These are phyloP conservation scores for Vachellia collinsii DNA, from an alignment of 306 rosid genomes.

Conservation along the genomic window DNA sequence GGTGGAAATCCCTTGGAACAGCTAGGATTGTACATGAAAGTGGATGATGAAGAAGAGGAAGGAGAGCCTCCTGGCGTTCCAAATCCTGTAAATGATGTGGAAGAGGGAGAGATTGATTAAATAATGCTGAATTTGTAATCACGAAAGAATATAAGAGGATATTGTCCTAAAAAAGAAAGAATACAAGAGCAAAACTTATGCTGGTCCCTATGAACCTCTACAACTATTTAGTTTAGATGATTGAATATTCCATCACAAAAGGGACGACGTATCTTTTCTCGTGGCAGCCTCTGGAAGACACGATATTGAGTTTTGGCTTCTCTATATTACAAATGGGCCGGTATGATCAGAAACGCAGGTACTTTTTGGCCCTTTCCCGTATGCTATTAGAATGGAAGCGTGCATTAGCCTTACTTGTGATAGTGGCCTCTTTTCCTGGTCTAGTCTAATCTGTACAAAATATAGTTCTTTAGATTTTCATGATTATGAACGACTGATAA, in stretches of 20 bases:
- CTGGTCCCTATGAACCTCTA: conserved; percentile 21
- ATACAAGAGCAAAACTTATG: conserved; percentile 31
- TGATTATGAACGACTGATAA: conserved; percentile 6
- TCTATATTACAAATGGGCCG: neutral
- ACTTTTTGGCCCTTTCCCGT: neutral
- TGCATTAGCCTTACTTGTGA: neutral
- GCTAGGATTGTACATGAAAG: conserved; percentile 78
- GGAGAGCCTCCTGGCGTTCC: conserved; percentile 54
- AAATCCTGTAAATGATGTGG: conserved; percentile 65
- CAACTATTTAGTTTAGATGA: neutral
- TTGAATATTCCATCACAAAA: conserved; percentile 6
- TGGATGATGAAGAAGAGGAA: conserved; percentile 84
- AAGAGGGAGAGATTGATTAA: conserved; percentile 88
- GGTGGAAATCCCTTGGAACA: conserved; percentile 76
- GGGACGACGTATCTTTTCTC: conserved; percentile 17
- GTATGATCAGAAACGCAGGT: neutral
- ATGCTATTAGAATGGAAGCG: neutral
- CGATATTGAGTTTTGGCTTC: conserved; percentile 24
- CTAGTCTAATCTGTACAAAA: conserved; percentile 23
- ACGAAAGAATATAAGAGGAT: conserved; percentile 20
- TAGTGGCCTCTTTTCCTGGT: neutral
- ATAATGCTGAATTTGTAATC: conserved; percentile 33
- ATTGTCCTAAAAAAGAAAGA: neutral
- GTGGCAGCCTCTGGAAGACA: conserved; percentile 17
- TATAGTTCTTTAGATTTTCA: conserved; percentile 3